Evolutionary conservation across 805 yeast species (phyloP).

Genomic region (Ogataea wickerhamii): DNA sequence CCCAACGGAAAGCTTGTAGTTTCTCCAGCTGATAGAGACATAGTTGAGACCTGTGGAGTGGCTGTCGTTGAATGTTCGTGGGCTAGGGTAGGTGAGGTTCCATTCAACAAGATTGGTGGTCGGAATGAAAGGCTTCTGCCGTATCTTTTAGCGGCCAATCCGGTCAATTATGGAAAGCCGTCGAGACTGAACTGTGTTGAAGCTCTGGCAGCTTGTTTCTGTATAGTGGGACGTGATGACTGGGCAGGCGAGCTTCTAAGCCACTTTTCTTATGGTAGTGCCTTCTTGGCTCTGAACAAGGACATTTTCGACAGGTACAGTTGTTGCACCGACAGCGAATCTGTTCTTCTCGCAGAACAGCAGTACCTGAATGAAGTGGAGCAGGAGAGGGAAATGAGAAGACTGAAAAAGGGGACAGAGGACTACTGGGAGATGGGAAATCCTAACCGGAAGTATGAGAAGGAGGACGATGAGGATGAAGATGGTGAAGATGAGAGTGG

Average conservation of each 20-base stretch:
- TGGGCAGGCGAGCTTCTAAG: slow-evolving; percentile 79
- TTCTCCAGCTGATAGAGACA: slow-evolving; percentile 77
- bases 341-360: slow-evolving; percentile 68
- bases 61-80: slow-evolving; percentile 98
- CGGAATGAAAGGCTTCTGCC: slow-evolving; percentile 83
- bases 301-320: slow-evolving; percentile 75
- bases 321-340: slow-evolving; percentile 74
- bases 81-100: slow-evolving; percentile 98
- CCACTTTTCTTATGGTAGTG: slow-evolving; percentile 92
- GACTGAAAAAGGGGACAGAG: slow-evolving; percentile 45
- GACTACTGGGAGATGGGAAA: slow-evolving; percentile 82
- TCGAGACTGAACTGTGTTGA: slow-evolving; percentile 96
- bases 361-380: slow-evolving; percentile 70
- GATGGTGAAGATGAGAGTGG: slow-evolving; percentile 26
- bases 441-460: slow-evolving; percentile 48
- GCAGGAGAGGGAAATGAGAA: slow-evolving; percentile 59
- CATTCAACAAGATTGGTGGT: slow-evolving; percentile 90
- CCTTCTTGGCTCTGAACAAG: slow-evolving; percentile 75
- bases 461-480: slow-evolving; percentile 20
- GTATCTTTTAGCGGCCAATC: slow-evolving; percentile 92
- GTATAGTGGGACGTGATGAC: slow-evolving; percentile 84
- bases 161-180: slow-evolving; percentile 94
- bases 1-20: slow-evolving; percentile 91
- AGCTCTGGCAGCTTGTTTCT: slow-evolving; percentile 95
- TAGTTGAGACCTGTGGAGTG: slow-evolving; percentile 81